Evolutionary conservation across 208 protist species (phyloP).

Genomic region (Leishmania braziliensis): DNA sequence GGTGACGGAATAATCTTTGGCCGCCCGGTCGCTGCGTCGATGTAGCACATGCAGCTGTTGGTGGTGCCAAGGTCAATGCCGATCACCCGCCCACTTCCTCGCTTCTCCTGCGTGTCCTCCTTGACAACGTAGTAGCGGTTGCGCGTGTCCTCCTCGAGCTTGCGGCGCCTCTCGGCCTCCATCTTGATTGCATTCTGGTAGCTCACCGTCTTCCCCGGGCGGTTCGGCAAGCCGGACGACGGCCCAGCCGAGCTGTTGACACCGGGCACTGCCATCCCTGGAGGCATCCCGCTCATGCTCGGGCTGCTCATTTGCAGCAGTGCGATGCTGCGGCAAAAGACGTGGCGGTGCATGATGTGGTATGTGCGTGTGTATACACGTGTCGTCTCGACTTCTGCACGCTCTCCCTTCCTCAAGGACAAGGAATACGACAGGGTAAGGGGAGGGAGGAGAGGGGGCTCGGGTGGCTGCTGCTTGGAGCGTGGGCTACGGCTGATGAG

Average conservation of each 20-base stretch:
- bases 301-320: constrained; percentile 45
- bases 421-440: background rate
- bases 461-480: background rate
- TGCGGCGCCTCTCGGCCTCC: constrained; percentile 72
- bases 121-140: constrained; percentile 80
- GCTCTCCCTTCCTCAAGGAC: background rate
- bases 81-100: constrained; percentile 72
- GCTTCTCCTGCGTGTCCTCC: constrained; percentile 65
- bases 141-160: constrained; percentile 68
- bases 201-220: constrained; percentile 48
- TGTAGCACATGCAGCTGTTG: constrained; percentile 96
- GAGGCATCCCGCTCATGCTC: constrained; percentile 19
- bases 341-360: constrained; percentile 33
- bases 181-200: constrained; percentile 81
- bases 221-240: constrained; percentile 32
- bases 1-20: constrained; percentile 92
- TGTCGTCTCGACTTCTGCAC: background rate
- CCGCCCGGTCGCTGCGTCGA: constrained; percentile 67
- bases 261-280: constrained; percentile 9
- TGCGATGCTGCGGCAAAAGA: constrained; percentile 35
- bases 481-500: background rate
- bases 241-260: background rate
- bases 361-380: background rate
- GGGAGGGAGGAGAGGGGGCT: background rate
- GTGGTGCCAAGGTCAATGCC: constrained; percentile 99